Evolutionary conservation across 345 rosid genomes (phyloP).

Genomic region (Eucalyptus shirleyi): DNA sequence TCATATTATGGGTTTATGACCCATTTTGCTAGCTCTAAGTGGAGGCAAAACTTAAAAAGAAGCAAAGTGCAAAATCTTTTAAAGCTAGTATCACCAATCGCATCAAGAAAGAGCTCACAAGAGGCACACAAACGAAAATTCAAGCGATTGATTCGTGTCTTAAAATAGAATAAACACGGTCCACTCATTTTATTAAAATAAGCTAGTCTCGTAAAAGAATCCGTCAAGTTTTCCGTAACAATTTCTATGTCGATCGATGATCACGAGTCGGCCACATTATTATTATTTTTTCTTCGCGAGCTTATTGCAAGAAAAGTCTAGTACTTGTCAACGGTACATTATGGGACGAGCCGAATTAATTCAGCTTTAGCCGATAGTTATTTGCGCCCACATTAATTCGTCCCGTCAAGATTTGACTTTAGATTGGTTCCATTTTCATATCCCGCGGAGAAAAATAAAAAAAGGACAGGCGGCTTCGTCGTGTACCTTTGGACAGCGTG

Average conservation of each 20-base stretch:
- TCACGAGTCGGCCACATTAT: not conserved
- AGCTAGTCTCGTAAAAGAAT: fast-evolving
- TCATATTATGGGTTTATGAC: too few species aligned
- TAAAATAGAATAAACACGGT: not conserved
- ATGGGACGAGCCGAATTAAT: not conserved
- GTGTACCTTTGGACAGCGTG: not conserved
- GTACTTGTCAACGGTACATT: not conserved
- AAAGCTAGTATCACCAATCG: not conserved
- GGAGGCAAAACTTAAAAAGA: not conserved
- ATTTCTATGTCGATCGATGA: not conserved
- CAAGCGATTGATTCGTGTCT: not conserved
- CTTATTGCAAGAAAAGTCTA: not conserved
- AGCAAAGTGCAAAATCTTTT: not conserved
- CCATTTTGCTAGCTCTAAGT: not conserved
- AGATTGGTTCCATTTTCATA: not conserved
- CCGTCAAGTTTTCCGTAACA: fast-evolving
- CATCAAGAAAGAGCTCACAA: not conserved
- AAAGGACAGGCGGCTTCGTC: not conserved
- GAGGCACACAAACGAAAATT: fast-evolving
- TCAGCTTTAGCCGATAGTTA: not conserved
- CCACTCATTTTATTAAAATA: not conserved
- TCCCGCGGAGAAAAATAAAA: not conserved
- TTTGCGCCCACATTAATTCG: not conserved
- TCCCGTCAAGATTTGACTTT: not conserved
- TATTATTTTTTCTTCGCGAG: not conserved